These are phyloP conservation scores for Pecoramyces ruminantium DNA, from an alignment of 192 early-diverging fungal species.

Conservation along the genomic window DNA sequence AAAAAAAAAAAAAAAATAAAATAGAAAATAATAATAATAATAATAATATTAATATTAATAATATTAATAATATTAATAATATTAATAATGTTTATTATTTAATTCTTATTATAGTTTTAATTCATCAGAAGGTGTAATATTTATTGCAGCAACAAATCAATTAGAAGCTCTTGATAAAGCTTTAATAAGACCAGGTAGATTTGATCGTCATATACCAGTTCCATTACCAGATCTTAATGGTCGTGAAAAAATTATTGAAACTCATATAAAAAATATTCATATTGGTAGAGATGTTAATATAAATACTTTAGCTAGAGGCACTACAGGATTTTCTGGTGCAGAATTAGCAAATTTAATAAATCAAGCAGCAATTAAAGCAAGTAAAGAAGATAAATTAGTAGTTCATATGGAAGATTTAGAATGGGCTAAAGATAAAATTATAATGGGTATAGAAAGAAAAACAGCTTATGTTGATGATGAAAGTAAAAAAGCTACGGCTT, in stretches of 20 bases:
- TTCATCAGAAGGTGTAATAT: constrained; percentile 87
- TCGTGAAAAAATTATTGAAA: constrained; percentile 75
- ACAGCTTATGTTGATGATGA: constrained; percentile 81
- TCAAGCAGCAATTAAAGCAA: constrained; percentile 89
- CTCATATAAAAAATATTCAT: constrained; percentile 68
- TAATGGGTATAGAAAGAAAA: constrained; percentile 94
- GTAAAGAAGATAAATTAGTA: constrained; percentile 49
- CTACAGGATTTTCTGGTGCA: constrained; percentile 99
- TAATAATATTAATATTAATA: too few species aligned
- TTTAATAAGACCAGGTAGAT: constrained; percentile 87
- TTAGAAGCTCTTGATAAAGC: constrained; percentile 95
- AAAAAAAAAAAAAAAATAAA: too few species aligned
- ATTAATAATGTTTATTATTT: too few species aligned
- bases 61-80: too few species aligned
- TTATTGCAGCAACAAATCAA: constrained; percentile 98
- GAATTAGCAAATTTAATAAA: constrained; percentile 95
- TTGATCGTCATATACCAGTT: constrained; percentile 87
- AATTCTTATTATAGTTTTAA: constrained; percentile 33
- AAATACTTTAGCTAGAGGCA: constrained; percentile 77
- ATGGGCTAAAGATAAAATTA: constrained; percentile 93
- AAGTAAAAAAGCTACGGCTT: constrained; percentile 76
- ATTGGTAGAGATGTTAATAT: constrained; percentile 60
- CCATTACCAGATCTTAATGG: constrained; percentile 95
- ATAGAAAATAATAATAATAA: too few species aligned
- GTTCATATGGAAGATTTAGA: constrained; percentile 78